phyloP scores from a whole-genome alignment of 106 monocot genomes.

The Dioscorea dumetorum region DNA sequence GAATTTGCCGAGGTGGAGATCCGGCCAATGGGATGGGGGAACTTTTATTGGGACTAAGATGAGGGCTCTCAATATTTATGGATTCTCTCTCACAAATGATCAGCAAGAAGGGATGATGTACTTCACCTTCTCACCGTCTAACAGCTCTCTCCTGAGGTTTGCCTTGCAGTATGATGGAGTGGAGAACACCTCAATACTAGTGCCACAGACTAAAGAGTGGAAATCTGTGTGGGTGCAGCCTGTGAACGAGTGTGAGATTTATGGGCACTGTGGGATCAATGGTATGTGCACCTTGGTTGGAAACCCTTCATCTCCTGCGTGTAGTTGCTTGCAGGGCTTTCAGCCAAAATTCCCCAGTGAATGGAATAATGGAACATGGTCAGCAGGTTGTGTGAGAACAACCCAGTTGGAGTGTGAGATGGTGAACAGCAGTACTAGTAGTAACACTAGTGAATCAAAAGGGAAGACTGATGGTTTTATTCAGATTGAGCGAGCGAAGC shows the following conservation, averaged over 20 bases:
- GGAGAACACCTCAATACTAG: slow-evolving; percentile 18
- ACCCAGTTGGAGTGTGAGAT: slow-evolving; percentile 16
- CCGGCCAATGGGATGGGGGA: slow-evolving; percentile 54
- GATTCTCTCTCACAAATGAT: slow-evolving; percentile 17
- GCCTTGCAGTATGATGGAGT: slow-evolving; percentile 23
- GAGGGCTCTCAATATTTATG: slow-evolving; percentile 35
- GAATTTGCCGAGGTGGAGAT: slow-evolving; percentile 32
- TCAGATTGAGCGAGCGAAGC: slow-evolving; percentile 15
- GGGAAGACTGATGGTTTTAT: slow-evolving; percentile 21
- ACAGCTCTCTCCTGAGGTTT: slow-evolving; percentile 28
- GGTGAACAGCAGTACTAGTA: too few species aligned
- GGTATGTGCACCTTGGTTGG: slow-evolving; percentile 19
- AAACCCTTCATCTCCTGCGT: slow-evolving; percentile 7
- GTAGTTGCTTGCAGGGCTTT: slow-evolving; percentile 35
- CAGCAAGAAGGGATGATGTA: slow-evolving; percentile 6
- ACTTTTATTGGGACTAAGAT: slow-evolving; percentile 42
- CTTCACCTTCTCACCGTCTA: slow-evolving; percentile 25
- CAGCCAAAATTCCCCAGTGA: slow-evolving; percentile 1
- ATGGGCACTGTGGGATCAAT: slow-evolving; percentile 30
- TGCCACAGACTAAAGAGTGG: slow-evolving; percentile 12
- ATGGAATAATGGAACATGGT: slow-evolving; percentile 11
- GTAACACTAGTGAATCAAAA: background rate
- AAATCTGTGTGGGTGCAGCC: slow-evolving; percentile 38
- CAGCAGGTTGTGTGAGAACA: slow-evolving; percentile 26
- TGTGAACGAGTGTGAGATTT: slow-evolving; percentile 36